Evolutionary conservation across 352 stramenopile species (phyloP).

Genomic region (Pythium dissotocum): DNA sequence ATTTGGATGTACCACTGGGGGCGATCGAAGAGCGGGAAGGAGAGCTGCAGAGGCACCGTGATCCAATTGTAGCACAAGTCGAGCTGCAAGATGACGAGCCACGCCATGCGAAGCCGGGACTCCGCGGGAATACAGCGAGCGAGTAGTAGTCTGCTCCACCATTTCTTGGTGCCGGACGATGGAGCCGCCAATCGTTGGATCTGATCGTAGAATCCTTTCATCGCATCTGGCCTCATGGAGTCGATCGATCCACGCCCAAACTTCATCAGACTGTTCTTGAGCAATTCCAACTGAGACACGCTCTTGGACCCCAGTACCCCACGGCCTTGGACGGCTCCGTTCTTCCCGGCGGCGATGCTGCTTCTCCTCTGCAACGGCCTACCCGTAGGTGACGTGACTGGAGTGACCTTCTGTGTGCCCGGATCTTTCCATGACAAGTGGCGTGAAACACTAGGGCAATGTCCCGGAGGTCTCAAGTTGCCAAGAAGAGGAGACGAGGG

Average conservation of each 20-base stretch:
- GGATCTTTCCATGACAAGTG: conserved; percentile 15
- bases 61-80: conserved; percentile 60
- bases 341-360: background rate
- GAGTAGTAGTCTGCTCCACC: conserved; percentile 43
- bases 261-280: conserved; percentile 18
- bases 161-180: conserved; percentile 15
- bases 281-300: conserved; percentile 18
- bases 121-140: conserved; percentile 40
- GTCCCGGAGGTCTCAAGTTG: background rate
- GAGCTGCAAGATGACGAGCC: conserved; percentile 43
- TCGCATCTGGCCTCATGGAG: conserved; percentile 35
- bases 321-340: background rate
- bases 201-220: conserved; percentile 60
- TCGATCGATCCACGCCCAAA: conserved; percentile 23
- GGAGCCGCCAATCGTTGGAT: conserved; percentile 33
- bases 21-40: conserved; percentile 40
- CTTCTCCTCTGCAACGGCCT: background rate
- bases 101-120: conserved; percentile 42
- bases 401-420: conserved; percentile 5
- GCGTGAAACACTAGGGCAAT: conserved; percentile 4
- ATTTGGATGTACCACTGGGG: conserved; percentile 34
- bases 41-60: conserved; percentile 45
- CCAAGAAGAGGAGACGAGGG: background rate
- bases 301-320: background rate
- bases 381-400: background rate